Evolutionary conservation across 306 rosid species (phyloP).

Genomic region (Prosopis cineraria): DNA sequence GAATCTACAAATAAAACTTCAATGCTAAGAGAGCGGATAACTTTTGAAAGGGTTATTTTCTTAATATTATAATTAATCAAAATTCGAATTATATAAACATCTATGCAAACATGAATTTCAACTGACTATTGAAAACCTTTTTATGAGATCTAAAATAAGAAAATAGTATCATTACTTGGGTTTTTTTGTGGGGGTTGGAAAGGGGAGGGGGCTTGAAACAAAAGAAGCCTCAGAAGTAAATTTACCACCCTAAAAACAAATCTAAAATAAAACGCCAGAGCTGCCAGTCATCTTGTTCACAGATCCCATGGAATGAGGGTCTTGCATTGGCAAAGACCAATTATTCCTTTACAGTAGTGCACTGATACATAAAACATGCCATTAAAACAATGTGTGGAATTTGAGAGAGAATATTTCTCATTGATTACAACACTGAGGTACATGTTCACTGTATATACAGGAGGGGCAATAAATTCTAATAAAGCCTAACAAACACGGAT

Average conservation of each 20-base stretch:
- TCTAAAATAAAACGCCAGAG: not conserved
- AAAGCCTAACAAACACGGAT: too few relatives aligned
- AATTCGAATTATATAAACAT: too few relatives aligned
- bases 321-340: not conserved
- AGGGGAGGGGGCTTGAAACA: not conserved
- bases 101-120: too few relatives aligned
- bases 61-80: too few relatives aligned
- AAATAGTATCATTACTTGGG: not conserved
- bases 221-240: not conserved
- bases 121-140: not conserved
- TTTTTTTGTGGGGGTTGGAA: not conserved
- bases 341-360: not conserved
- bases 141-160: not conserved
- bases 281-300: not conserved
- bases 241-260: not conserved
- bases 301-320: constrained; percentile 10
- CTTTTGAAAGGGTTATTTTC: too few relatives aligned
- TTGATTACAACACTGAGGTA: too few relatives aligned
- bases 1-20: too few relatives aligned
- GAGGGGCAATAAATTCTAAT: too few relatives aligned
- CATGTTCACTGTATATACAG: too few relatives aligned
- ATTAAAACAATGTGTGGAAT: not conserved
- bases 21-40: too few relatives aligned
- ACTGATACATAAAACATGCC: not conserved
- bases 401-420: too few relatives aligned